phyloP scores from a whole-genome alignment of 2,329 filamentous ascomycete species.

The Xylariaceae sp. region DNA sequence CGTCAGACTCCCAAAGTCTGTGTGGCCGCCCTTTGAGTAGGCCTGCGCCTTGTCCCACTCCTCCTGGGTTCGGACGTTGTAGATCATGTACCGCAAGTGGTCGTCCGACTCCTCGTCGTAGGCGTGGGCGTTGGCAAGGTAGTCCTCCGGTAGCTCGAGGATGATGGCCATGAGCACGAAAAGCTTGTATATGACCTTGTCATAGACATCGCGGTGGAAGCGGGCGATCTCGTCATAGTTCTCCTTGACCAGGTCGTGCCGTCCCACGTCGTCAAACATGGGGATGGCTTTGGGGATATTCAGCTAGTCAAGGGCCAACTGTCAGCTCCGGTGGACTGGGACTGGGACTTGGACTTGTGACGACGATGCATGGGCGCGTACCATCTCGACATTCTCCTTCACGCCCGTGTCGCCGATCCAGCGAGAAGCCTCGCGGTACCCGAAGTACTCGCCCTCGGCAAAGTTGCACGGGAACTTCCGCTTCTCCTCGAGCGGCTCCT shows the following conservation, averaged over 20 bases:
- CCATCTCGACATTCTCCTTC: slow-evolving; percentile 46
- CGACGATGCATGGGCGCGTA: slow-evolving; percentile 4
- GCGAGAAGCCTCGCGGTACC: slow-evolving; percentile 30
- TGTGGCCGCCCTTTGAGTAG: slow-evolving; percentile 33
- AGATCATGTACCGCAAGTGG: slow-evolving; percentile 23
- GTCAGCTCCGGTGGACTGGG: slow-evolving; percentile 1
- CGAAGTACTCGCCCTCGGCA: slow-evolving; percentile 21
- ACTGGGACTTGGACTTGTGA: too few relatives aligned
- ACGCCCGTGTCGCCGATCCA: slow-evolving; percentile 25
- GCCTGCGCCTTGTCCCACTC: slow-evolving; percentile 28
- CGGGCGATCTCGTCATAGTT: slow-evolving; percentile 19
- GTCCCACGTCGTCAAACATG: slow-evolving; percentile 26
- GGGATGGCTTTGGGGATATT: slow-evolving; percentile 21
- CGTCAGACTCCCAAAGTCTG: slow-evolving; percentile 31
- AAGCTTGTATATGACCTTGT: slow-evolving; percentile 37
- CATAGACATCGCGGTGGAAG: slow-evolving; percentile 16
- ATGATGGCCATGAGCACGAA: slow-evolving; percentile 41
- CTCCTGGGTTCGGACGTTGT: slow-evolving; percentile 17
- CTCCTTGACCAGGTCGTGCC: slow-evolving; percentile 16
- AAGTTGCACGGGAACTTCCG: slow-evolving; percentile 19
- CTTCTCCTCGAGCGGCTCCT: slow-evolving; percentile 15
- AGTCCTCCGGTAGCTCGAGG: slow-evolving; percentile 20
- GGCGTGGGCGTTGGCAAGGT: slow-evolving; percentile 16
- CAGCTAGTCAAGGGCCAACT: slow-evolving; percentile 23
- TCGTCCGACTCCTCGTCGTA: slow-evolving; percentile 20